A percentile compares a stretch with the other conserved stretches of the same genome.
Evolutionary conservation across 1,284 basidiomycete genomes (phyloP).

Genomic region (Afroboletus lepidellus): DNA sequence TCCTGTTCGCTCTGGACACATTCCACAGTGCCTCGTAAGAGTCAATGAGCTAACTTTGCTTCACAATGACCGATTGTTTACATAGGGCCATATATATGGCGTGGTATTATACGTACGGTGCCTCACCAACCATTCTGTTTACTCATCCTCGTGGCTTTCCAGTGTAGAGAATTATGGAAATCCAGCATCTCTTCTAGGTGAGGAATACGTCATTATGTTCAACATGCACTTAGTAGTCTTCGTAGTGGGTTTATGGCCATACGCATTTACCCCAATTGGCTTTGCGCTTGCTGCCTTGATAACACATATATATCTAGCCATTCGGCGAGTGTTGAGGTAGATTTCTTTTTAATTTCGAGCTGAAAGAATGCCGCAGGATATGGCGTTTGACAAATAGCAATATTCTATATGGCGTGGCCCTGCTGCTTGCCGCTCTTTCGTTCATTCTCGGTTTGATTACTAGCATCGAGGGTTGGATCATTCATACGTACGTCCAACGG

Average conservation of each 20-base stretch:
- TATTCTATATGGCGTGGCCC: constrained; percentile 34
- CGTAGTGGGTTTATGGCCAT: not conserved
- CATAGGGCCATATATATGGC: constrained; percentile 10
- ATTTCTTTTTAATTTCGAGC: no score
- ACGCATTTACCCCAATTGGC: not conserved
- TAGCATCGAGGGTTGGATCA: constrained; percentile 39
- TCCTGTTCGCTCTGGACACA: constrained; percentile 45
- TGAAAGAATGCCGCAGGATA: constrained; percentile 27
- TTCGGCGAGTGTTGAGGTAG: no score
- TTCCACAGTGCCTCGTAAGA: constrained; percentile 40
- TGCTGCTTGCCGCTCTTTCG: constrained; percentile 21
- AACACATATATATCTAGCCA: not conserved
- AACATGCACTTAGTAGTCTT: not conserved
- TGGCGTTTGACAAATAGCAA: constrained; percentile 37
- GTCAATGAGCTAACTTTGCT: no score
- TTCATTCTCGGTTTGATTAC: constrained; percentile 39
- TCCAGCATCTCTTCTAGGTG: constrained; percentile 13
- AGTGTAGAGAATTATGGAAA: constrained; percentile 19
- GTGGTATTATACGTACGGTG: constrained; percentile 19
- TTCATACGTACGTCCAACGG: constrained; percentile 33
- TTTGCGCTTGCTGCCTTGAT: not conserved
- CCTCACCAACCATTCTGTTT: not conserved
- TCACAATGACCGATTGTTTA: no score
- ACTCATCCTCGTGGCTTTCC: not conserved
- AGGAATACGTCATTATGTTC: not conserved